A percentile compares a stretch with the other conserved stretches of the same genome.
Conservation (phyloP, 257 asterid genomes). For the Handroanthus guayacan region DNA sequence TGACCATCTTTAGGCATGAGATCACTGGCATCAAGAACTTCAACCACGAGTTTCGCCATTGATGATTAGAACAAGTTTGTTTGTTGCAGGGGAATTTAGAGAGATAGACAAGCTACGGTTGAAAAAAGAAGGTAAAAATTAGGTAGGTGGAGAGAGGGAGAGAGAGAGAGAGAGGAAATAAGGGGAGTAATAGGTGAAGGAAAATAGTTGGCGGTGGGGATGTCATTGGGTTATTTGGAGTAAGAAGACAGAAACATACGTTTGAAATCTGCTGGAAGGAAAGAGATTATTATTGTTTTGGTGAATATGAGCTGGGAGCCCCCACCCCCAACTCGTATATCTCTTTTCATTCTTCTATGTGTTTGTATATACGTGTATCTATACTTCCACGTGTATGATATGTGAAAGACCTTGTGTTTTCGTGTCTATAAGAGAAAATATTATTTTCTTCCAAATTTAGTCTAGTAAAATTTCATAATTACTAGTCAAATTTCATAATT, state of each 20-base stretch:
- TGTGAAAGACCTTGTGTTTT: background rate
- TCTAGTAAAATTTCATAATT: too few relatives aligned
- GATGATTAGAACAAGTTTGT: slow-evolving; percentile 5
- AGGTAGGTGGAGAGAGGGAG: slow-evolving; percentile 28
- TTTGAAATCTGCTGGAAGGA: slow-evolving; percentile 32
- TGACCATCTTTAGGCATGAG: slow-evolving; percentile 98
- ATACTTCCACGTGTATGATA: background rate
- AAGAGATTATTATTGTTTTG: slow-evolving; percentile 33
- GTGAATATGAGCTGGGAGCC: slow-evolving; percentile 34
- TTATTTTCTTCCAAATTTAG: too few relatives aligned
- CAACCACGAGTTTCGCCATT: slow-evolving; percentile 83
- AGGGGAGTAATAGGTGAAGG: slow-evolving; percentile 23
- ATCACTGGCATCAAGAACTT: slow-evolving; percentile 85
- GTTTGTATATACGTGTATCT: background rate
- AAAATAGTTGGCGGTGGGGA: slow-evolving; percentile 44
- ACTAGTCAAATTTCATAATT: too few relatives aligned
- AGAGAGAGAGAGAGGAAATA: slow-evolving; percentile 24
- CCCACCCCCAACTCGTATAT: slow-evolving; percentile 30
- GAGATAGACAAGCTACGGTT: slow-evolving; percentile 35
- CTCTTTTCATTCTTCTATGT: slow-evolving; percentile 24
- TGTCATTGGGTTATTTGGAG: slow-evolving; percentile 42
- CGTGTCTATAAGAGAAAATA: too few relatives aligned
- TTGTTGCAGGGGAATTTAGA: slow-evolving; percentile 25
- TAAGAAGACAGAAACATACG: slow-evolving; percentile 47
- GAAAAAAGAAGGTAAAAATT: slow-evolving; percentile 25